These are phyloP conservation scores for Dactylorhiza incarnata DNA, from an alignment of 106 monocot genomes.

Conservation along the genomic window DNA sequence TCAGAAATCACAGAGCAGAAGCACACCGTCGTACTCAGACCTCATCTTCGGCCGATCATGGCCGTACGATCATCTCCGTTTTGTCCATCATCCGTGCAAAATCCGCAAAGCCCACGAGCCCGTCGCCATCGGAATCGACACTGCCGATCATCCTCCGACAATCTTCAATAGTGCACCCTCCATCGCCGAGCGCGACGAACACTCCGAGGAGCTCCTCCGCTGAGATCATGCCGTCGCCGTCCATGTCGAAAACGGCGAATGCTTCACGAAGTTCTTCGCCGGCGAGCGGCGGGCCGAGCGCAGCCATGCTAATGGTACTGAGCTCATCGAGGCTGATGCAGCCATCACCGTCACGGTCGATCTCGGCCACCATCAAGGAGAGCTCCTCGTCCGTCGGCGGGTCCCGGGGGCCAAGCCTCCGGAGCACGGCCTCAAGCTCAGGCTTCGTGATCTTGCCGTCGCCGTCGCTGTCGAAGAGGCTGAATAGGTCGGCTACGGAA, in stretches of 20 bases:
- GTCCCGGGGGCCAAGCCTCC: constrained; percentile 13
- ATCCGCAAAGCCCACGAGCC: constrained; percentile 49
- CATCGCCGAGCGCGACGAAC: constrained; percentile 31
- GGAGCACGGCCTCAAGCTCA: constrained; percentile 23
- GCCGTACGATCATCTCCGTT: background rate
- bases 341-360: constrained; percentile 27
- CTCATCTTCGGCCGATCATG: background rate
- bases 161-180: constrained; percentile 35
- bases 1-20: too few species aligned
- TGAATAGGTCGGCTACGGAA: constrained; percentile 5
- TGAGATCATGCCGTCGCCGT: constrained; percentile 56
- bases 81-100: constrained; percentile 58
- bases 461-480: constrained; percentile 7
- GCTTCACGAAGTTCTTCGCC: constrained; percentile 33
- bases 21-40: background rate
- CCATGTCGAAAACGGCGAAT: constrained; percentile 37
- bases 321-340: constrained; percentile 24
- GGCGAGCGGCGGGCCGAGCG: background rate
- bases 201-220: constrained; percentile 43
- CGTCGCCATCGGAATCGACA: constrained; percentile 48
- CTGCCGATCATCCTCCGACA: constrained; percentile 52
- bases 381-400: constrained; percentile 34
- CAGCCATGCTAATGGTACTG: background rate
- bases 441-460: constrained; percentile 20
- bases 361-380: constrained; percentile 26